Percentiles rank a stretch among this genome's conserved stretches.
phyloP scores from a whole-genome alignment of 768 basidiomycete genomes.

The Psilocybe cyanescens region DNA sequence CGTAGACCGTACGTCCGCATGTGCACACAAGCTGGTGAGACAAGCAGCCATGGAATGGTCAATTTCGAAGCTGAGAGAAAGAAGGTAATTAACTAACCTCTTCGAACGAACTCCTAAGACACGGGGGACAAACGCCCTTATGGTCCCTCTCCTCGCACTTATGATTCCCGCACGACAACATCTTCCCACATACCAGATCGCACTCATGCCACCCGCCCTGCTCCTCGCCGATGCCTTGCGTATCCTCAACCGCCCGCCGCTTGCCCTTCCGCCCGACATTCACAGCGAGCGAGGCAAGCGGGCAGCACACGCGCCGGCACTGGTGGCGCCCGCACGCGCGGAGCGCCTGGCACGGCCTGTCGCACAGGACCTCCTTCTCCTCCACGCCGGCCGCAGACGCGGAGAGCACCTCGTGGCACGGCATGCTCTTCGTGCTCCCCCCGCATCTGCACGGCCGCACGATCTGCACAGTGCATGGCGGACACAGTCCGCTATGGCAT shows the following conservation, averaged over 20 bases:
- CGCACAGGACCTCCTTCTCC: slow-evolving; percentile 73
- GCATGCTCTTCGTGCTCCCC: slow-evolving; percentile 53
- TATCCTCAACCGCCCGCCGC: slow-evolving; percentile 43
- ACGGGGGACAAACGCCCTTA: slow-evolving; percentile 78
- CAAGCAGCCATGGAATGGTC: neutral
- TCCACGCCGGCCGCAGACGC: slow-evolving; percentile 31
- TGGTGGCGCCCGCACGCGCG: slow-evolving; percentile 88
- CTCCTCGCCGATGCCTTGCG: slow-evolving; percentile 52
- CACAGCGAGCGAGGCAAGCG: slow-evolving; percentile 68
- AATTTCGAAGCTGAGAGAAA: neutral
- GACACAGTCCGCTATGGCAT: slow-evolving; percentile 84
- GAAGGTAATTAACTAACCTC: slow-evolving; percentile 56
- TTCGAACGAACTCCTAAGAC: slow-evolving; percentile 88
- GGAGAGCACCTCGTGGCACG: slow-evolving; percentile 54
- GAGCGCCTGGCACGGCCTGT: slow-evolving; percentile 75
- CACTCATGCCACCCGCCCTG: slow-evolving; percentile 81
- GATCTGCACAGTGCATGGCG: slow-evolving; percentile 73
- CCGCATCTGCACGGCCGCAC: slow-evolving; percentile 90
- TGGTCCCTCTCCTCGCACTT: slow-evolving; percentile 83
- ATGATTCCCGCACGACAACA: slow-evolving; percentile 78
- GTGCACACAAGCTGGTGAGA: slow-evolving; percentile 66
- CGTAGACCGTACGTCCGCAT: slow-evolving; percentile 85
- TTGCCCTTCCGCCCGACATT: slow-evolving; percentile 59
- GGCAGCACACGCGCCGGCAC: slow-evolving; percentile 87
- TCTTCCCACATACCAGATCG: slow-evolving; percentile 77